Base-by-base conservation (phyloP, 768 basidiomycete genomes). In the Pulveroboletus ravenelii region DNA sequence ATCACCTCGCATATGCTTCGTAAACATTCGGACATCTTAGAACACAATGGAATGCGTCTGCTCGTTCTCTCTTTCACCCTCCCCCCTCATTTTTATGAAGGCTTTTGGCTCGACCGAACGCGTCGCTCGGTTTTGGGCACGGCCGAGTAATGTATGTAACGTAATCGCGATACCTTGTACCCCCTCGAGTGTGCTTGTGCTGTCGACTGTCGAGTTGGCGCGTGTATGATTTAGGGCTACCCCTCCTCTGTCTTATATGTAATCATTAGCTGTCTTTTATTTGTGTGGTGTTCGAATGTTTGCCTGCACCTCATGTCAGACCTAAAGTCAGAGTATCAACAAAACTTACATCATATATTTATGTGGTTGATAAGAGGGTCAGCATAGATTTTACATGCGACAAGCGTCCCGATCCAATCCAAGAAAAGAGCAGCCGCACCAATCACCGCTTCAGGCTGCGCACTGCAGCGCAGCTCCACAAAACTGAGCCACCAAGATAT, bases 391-490 rank as follows among this genome's bases (percentile, higher is more conserved):
- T 20, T 31, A 48, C 12, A n/a, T 37, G 42, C 52, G 55, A 64
- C 53, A 59, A 27, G 39, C 20, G 29, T 50, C 46, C 41, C 1
- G 15, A 48, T 18, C 48, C 31, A 31, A 13, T 10, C 31, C 9
- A 10, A 31, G 31, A 31, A 31, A 31, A 48, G 44, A 37, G 36
- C 14, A 17, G 29, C 36, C 20, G 12, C 30, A 29, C 9, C 30
- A 15, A 18, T 13, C 32, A 5, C 13, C 9, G 15, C 18, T 10
- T 53, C 42, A 52, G 2, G 52, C 39, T 5, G 74, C 72, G 53
- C 89, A 92, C 45, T 81, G 86, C 63, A 96, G 68, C 39, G 79
- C 81, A 1, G 84, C 81, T 13, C 94, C 94, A 63, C 95, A 97
- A 69, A 93, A 87, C 69, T 93, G 87, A 1, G 95, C 93, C 17